Percentiles rank a stretch among this genome's conserved stretches.
phyloP scores from a whole-genome alignment of 2,329 filamentous ascomycete species.

The Talaromyces sp. region DNA sequence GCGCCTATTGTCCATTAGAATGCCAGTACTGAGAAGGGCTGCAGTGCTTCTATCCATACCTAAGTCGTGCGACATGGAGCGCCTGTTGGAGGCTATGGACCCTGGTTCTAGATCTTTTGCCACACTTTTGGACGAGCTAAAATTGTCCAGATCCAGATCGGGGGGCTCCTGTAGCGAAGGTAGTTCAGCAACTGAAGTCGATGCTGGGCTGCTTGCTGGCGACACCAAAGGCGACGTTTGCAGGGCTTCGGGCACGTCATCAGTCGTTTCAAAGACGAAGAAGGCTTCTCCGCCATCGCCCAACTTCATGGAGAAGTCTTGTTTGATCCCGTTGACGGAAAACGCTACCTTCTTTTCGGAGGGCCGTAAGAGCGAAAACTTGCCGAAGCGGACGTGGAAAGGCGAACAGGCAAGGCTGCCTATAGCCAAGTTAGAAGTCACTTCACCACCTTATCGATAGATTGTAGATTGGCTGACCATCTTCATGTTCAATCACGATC shows the following conservation, averaged over 20 bases:
- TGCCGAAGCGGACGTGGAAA: constrained; percentile 97
- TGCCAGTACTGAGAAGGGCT: neutral
- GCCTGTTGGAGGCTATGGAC: constrained; percentile 19
- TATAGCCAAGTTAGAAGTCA: constrained; percentile 20
- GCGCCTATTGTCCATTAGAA: constrained; percentile 22
- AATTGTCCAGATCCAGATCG: constrained; percentile 41
- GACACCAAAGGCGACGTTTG: constrained; percentile 94
- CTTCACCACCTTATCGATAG: neutral
- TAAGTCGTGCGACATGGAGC: constrained; percentile 8
- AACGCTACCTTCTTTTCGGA: constrained; percentile 99
- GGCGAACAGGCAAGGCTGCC: constrained; percentile 79
- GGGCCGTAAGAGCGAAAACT: constrained; percentile 90
- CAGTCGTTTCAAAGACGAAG: constrained; percentile 94
- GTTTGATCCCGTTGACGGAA: constrained; percentile 83
- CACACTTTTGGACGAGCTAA: constrained; percentile 15
- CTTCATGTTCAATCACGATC: constrained; percentile 93
- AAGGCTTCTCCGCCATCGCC: constrained; percentile 97
- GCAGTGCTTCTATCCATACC: constrained; percentile 8
- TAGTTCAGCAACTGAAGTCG: constrained; percentile 22
- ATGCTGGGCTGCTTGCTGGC: constrained; percentile 71
- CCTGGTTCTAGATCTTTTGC: constrained; percentile 20
- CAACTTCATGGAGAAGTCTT: constrained; percentile 95
- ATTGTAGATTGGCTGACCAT: constrained; percentile 57
- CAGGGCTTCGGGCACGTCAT: constrained; percentile 82
- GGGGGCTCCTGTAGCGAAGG: constrained; percentile 44